Evolutionary conservation across 2,329 filamentous ascomycete genomes (phyloP).

Genomic region (Cladosporium sp.): DNA sequence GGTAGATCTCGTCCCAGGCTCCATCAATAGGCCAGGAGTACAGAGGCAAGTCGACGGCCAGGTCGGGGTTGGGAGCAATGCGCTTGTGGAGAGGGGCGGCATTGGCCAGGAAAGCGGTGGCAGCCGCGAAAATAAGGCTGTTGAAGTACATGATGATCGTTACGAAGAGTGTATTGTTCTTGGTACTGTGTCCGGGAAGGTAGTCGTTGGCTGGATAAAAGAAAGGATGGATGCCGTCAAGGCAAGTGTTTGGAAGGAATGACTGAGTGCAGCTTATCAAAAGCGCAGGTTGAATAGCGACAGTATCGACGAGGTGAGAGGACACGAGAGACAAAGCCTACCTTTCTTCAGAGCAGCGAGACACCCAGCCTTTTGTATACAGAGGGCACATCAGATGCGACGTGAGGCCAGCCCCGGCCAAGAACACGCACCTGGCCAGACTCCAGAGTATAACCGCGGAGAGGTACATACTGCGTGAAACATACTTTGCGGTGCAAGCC

Average conservation of each 20-base stretch:
- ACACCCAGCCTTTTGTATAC: constrained; percentile 11
- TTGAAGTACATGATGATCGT: constrained; percentile 1
- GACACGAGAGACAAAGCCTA: background rate
- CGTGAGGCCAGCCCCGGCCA: background rate
- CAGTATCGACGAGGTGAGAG: background rate
- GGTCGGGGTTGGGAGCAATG: constrained; percentile 12
- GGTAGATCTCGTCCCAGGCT: constrained; percentile 24
- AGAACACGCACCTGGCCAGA: background rate
- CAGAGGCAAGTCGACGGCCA: constrained; percentile 22
- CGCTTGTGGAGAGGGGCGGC: constrained; percentile 10
- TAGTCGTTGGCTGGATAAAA: too few relatives aligned
- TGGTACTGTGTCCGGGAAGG: background rate
- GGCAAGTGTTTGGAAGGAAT: constrained; percentile 1
- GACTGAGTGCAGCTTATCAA: constrained; percentile 12
- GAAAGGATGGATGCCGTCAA: constrained; percentile 11
- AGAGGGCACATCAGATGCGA: background rate
- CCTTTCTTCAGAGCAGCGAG: background rate
- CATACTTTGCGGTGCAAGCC: background rate
- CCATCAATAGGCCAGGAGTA: constrained; percentile 27
- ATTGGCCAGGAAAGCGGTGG: background rate
- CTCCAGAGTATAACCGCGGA: constrained; percentile 3
- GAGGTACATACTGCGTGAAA: constrained; percentile 1
- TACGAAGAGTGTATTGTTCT: background rate
- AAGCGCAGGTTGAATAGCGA: constrained; percentile 3
- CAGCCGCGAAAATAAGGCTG: constrained; percentile 1